Percentiles rank a stretch among this genome's conserved stretches.
Evolutionary conservation across 345 rosid genomes (phyloP).

Genomic region (Theobroma cacao): DNA sequence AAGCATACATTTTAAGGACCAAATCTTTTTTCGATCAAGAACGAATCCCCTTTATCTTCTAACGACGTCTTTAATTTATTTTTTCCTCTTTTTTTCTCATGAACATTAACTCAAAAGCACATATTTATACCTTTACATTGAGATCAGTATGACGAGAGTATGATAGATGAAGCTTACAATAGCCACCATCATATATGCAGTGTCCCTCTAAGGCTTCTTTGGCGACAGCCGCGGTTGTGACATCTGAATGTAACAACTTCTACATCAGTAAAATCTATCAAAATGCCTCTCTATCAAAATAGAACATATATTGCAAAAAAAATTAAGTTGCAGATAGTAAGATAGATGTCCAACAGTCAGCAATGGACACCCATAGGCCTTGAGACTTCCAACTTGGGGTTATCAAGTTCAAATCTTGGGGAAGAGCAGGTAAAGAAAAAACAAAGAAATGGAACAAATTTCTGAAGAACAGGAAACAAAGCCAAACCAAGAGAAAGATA

Average conservation of each 20-base stretch:
- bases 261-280: conserved; percentile 7
- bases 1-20: conserved; percentile 50
- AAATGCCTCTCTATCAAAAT: background rate
- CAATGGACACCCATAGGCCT: background rate
- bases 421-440: background rate
- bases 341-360: background rate
- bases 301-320: background rate
- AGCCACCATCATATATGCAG: conserved; percentile 99
- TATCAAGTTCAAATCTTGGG: background rate
- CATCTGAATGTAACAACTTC: conserved; percentile 43
- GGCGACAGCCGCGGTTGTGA: conserved; percentile 75
- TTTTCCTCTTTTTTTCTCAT: conserved; percentile 36
- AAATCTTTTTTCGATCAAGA: conserved; percentile 39
- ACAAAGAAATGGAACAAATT: background rate
- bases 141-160: conserved; percentile 99
- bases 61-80: conserved; percentile 31
- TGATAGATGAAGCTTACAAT: conserved; percentile 99
- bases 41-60: conserved; percentile 40
- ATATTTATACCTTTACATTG: conserved; percentile 95
- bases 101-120: conserved; percentile 57
- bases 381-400: background rate
- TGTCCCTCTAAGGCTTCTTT: conserved; percentile 96
- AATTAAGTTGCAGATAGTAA: background rate
- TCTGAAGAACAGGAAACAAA: background rate
- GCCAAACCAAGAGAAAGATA: background rate